These are phyloP conservation scores for Saccharomyces kudriavzevii DNA, from an alignment of 805 yeast genomes.

Conservation along the genomic window DNA sequence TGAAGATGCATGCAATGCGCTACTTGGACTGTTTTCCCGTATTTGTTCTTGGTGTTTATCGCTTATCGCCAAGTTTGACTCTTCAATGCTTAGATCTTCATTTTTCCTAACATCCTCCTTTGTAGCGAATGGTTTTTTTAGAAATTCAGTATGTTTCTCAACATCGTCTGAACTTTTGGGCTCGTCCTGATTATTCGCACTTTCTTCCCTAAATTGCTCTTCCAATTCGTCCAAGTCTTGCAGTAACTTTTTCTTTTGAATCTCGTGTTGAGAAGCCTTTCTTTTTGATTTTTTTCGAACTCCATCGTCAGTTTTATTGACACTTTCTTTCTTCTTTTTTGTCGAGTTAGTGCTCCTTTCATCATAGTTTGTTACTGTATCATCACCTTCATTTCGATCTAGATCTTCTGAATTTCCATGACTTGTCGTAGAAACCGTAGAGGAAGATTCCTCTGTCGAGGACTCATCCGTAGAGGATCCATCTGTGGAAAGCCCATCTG, in stretches of 20 bases:
- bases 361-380: background rate
- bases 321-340: background rate
- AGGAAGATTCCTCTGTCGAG: background rate
- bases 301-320: background rate
- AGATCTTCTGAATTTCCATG: background rate
- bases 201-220: slow-evolving; percentile 3
- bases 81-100: background rate
- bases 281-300: background rate
- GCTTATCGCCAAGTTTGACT: background rate
- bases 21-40: background rate
- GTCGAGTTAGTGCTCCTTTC: background rate
- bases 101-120: background rate
- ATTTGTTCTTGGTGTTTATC: background rate
- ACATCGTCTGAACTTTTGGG: background rate
- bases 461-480: background rate
- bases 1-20: background rate
- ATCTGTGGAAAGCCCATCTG: background rate
- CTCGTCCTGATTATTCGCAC: background rate
- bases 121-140: background rate
- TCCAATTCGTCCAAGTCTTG: slow-evolving; percentile 1
- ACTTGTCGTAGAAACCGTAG: background rate
- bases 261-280: background rate
- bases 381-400: background rate
- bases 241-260: slow-evolving; percentile 1
- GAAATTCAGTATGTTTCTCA: background rate